Percentiles rank a stretch among this genome's conserved stretches.
phyloP scores from a whole-genome alignment of 1,284 basidiomycete species.

The Ceratobasidium sp. region DNA sequence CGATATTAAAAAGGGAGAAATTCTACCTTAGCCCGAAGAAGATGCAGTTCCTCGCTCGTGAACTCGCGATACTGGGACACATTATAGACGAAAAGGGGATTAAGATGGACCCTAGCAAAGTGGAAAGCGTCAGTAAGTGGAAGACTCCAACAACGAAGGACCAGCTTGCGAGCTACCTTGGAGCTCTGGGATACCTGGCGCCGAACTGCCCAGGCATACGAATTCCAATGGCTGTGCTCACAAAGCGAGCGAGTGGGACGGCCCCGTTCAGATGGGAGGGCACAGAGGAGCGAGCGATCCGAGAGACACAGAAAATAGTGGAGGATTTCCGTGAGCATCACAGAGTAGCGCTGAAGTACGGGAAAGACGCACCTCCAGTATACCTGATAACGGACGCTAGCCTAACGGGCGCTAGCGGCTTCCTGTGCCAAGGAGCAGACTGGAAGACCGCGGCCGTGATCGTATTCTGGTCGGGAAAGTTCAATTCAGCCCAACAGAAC shows the following conservation, averaged over 20 bases:
- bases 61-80: constrained; percentile 54
- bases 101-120: constrained; percentile 44
- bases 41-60: constrained; percentile 49
- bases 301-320: constrained; percentile 6
- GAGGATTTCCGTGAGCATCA: constrained; percentile 6
- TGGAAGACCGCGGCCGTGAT: not conserved
- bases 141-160: constrained; percentile 52
- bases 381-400: constrained; percentile 33
- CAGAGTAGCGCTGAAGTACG: not conserved
- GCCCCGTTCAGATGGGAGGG: constrained; percentile 10
- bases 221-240: constrained; percentile 48
- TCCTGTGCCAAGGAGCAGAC: constrained; percentile 16
- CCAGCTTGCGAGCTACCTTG: constrained; percentile 59
- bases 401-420: constrained; percentile 17
- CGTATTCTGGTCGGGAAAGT: constrained; percentile 32
- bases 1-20: constrained; percentile 50
- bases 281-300: constrained; percentile 22
- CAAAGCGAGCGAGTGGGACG: constrained; percentile 47
- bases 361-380: not conserved
- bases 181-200: constrained; percentile 56
- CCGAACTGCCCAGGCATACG: constrained; percentile 49
- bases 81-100: constrained; percentile 53
- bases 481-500: constrained; percentile 27
- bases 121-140: constrained; percentile 42
- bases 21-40: constrained; percentile 52